Evolutionary conservation across 495 filamentous ascomycete genomes (phyloP).

Genomic region (Elaphomyces granulatus): DNA sequence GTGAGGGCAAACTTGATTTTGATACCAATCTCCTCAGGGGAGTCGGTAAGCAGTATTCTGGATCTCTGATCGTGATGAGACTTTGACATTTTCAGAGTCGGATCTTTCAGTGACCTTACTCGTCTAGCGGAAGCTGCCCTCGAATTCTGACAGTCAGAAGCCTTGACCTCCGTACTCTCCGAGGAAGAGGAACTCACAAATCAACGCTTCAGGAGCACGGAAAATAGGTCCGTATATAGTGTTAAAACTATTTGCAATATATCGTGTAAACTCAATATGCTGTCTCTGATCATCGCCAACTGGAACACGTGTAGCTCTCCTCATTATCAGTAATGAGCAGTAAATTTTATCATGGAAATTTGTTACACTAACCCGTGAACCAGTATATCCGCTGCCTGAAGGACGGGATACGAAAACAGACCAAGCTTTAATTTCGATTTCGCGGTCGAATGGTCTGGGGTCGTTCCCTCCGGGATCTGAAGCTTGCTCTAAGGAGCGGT

Average conservation of each 20-base stretch:
- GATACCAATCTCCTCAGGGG: constrained; percentile 37
- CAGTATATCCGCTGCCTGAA: constrained; percentile 90
- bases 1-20: constrained; percentile 69
- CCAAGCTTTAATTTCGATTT: constrained; percentile 60
- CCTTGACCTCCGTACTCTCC: background rate
- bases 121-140: constrained; percentile 54
- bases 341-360: no score
- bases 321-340: background rate
- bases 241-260: constrained; percentile 77
- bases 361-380: constrained; percentile 47
- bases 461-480: constrained; percentile 38
- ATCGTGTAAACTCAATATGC: constrained; percentile 82
- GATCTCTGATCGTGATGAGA: constrained; percentile 55
- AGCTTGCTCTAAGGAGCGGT: constrained; percentile 51
- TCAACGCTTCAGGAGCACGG: constrained; percentile 52
- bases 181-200: constrained; percentile 41
- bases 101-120: constrained; percentile 76
- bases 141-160: constrained; percentile 1
- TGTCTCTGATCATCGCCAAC: constrained; percentile 89
- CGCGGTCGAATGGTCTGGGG: constrained; percentile 35
- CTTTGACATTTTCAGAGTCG: constrained; percentile 83
- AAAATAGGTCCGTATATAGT: constrained; percentile 50
- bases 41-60: constrained; percentile 69
- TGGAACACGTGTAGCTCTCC: constrained; percentile 79
- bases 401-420: constrained; percentile 91